Conservation (phyloP, 2,329 filamentous ascomycete species). For the Alternaria solani region DNA sequence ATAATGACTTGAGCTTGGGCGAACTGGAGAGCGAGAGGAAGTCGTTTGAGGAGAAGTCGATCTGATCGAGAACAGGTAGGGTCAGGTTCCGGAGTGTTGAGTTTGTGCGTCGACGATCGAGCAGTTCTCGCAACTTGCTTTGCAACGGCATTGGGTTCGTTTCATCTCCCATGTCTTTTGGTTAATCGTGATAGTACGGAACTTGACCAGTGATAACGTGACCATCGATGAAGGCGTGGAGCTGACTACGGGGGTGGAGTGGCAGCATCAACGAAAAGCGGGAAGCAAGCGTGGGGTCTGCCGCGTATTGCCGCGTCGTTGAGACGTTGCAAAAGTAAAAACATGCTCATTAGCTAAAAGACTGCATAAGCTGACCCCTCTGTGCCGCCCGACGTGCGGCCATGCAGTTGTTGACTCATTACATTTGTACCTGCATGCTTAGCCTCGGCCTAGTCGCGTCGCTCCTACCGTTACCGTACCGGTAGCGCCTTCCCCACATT, state of each 20-base stretch:
- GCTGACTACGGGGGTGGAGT: not conserved
- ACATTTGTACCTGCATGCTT: slow-evolving; percentile 15
- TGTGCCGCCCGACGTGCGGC: slow-evolving; percentile 3
- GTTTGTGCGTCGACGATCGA: slow-evolving; percentile 52
- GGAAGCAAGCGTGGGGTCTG: slow-evolving; percentile 8
- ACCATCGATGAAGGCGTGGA: not conserved
- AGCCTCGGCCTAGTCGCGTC: slow-evolving; percentile 4
- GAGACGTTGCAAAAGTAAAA: not conserved
- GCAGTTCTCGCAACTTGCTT: slow-evolving; percentile 32
- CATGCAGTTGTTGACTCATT: slow-evolving; percentile 9
- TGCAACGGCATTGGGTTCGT: slow-evolving; percentile 26
- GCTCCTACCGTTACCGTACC: not conserved
- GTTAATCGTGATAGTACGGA: not conserved
- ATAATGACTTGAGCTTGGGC: slow-evolving; percentile 56
- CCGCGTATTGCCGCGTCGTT: slow-evolving; percentile 7
- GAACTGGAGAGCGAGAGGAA: slow-evolving; percentile 67
- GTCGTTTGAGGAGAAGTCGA: slow-evolving; percentile 72
- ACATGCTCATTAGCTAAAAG: slow-evolving; percentile 14
- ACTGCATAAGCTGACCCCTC: slow-evolving; percentile 3
- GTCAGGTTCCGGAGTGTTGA: slow-evolving; percentile 46
- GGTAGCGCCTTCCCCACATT: slow-evolving; percentile 5
- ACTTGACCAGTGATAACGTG: not conserved
- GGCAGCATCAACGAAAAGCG: not conserved
- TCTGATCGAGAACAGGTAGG: slow-evolving; percentile 41
- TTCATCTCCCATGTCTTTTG: slow-evolving; percentile 18